phyloP scores from a whole-genome alignment of 805 yeast species.

The Maudiozyma turicensis region DNA sequence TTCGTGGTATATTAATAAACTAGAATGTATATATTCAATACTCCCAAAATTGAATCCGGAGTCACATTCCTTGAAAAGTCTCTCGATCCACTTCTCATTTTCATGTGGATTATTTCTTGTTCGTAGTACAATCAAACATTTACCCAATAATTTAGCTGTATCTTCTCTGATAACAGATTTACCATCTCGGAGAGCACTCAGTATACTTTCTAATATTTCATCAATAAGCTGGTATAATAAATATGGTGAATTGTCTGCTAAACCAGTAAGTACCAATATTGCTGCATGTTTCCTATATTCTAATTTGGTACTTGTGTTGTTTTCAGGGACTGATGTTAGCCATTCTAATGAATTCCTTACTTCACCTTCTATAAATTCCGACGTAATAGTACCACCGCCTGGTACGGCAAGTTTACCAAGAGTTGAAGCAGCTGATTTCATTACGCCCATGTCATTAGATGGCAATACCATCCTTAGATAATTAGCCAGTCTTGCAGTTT shows the following conservation, averaged over 20 bases:
- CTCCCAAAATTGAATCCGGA: constrained; percentile 43
- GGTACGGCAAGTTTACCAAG: constrained; percentile 84
- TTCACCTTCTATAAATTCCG: constrained; percentile 88
- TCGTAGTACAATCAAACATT: constrained; percentile 69
- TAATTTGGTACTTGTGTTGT: constrained; percentile 51
- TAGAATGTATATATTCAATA: constrained; percentile 76
- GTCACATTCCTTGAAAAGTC: constrained; percentile 59
- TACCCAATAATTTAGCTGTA: constrained; percentile 70
- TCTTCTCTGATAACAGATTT: constrained; percentile 69
- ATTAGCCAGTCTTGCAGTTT: constrained; percentile 84
- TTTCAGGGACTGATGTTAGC: constrained; percentile 50
- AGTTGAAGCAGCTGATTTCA: constrained; percentile 79
- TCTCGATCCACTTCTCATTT: constrained; percentile 58
- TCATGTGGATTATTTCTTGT: constrained; percentile 66
- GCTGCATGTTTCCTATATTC: constrained; percentile 89
- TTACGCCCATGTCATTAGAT: constrained; percentile 72
- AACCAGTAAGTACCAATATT: constrained; percentile 65
- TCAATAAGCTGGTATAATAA: constrained; percentile 68
- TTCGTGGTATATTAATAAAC: constrained; percentile 73
- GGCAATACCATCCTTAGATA: constrained; percentile 73
- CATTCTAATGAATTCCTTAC: constrained; percentile 85
- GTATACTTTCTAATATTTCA: constrained; percentile 69
- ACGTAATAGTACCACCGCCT: constrained; percentile 82
- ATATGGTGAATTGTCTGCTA: constrained; percentile 83
- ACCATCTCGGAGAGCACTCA: constrained; percentile 80